Base-by-base conservation (phyloP, 208 protist species). In the Leishmania turanica region DNA sequence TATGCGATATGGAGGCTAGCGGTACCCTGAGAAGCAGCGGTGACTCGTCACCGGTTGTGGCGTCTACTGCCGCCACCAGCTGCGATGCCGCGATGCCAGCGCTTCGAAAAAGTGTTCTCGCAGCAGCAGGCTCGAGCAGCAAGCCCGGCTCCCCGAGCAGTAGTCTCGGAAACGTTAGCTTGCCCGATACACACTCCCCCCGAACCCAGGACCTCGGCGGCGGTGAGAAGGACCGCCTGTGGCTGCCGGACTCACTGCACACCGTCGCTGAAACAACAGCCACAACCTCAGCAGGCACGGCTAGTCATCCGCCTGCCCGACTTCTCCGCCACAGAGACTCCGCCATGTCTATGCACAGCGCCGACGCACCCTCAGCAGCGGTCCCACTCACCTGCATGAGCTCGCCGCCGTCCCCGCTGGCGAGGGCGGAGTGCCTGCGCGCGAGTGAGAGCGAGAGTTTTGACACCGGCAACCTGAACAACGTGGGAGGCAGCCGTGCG, bases 1-100 rank as follows among this genome's bases (percentile, higher is more conserved):
- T 54, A 31, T 76, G 72, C 31, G 34, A 62, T 56, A 76, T 60
- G 72, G 72, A 62, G 34, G 31, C n/a, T 27, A 51, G 27, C 42
- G 21, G 49, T 58, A 24, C 34, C 51, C 34, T 31, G 27, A 47
- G n/a, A n/a, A 62, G 72, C 72, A 62, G 45, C 72, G 45, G 51
- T 76, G 72, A 24, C 27, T 24, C 51, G 47, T 17, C 24, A 11
- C 72, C 34, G 8, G 17, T 31, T 60, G 15, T 73, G 69, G 51
- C 69, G 69, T 31, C 69, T 13, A 24, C 51, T 37, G 72, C 47
- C 51, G 53, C 17, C 31, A 3, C 72, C 34, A 34, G 15, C n/a
- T 56, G 34, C 3, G 72, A 76, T 47, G 53, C 15, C 7, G 51
- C 19, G 3, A 62, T 76, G 53, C 72, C 72, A 45, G 34, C 45